These are phyloP conservation scores for Kazachstania sp. DNA, from an alignment of 1,139 yeast species.

Conservation along the genomic window DNA sequence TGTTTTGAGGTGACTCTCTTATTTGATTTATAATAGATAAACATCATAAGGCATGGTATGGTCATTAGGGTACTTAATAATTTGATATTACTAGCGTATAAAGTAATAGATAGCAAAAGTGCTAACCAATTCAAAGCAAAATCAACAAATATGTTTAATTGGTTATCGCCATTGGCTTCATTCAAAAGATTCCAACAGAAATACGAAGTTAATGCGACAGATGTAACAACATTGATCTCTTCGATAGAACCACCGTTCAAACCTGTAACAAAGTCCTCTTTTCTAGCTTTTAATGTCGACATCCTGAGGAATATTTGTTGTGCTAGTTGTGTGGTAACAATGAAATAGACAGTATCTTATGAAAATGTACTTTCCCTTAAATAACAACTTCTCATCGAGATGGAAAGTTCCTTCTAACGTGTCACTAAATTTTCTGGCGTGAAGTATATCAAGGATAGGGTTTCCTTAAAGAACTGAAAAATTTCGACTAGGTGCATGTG, in stretches of 20 bases:
- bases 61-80: conserved; percentile 34
- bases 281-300: conserved; percentile 50
- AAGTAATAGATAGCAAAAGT: conserved; percentile 58
- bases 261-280: conserved; percentile 80
- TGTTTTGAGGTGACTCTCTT: background rate
- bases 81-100: conserved; percentile 44
- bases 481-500: no score
- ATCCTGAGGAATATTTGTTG: conserved; percentile 12
- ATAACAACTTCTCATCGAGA: no score
- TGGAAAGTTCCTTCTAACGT: background rate
- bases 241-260: conserved; percentile 67
- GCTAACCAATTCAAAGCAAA: conserved; percentile 60
- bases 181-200: conserved; percentile 46
- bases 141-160: conserved; percentile 38
- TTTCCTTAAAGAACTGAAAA: no score
- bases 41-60: conserved; percentile 20
- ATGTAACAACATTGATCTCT: conserved; percentile 68
- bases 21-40: conserved; percentile 6
- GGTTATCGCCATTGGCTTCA: conserved; percentile 25
- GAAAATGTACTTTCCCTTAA: no score
- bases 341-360: no score
- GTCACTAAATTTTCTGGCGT: background rate
- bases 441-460: no score
- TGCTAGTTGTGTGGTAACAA: no score
- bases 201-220: conserved; percentile 54